Base-by-base conservation (phyloP, 176 grass and related monocot genomes). In the Triticum monococcum region DNA sequence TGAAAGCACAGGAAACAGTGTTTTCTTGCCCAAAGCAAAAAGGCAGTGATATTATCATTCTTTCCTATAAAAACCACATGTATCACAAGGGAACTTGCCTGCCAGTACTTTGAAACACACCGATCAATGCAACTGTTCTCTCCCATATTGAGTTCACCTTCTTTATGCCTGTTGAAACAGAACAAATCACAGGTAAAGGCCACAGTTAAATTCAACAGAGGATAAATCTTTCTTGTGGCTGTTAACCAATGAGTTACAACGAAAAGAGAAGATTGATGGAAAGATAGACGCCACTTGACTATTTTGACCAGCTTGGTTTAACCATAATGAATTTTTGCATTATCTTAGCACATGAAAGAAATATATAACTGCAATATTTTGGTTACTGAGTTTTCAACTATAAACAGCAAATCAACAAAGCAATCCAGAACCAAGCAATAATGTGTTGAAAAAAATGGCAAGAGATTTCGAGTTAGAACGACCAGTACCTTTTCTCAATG, bases 81-180 rank as follows among this genome's bases (percentile, higher is more conserved):
- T 12, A 56, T 10, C 75, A 62, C 36, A 12, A 57, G 32, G 23
- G 56, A 89, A 91, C 83, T 89, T 87, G 77, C 94, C 94, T 99
- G 94, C 94, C 94, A 99, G 84, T 99, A 99, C 84, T 99, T 99
- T 22, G 97, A 88, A 41, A 96, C 94, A 72, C 97, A 99, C 33
- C 97, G 89, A 79, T 99, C 97, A 18, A 99, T 97, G 85, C 97
- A 99, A 93, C 97, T 99, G 64, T 94, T 99, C 90, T 99, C 97
- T 64, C 92, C 97, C 92, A 99, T 94, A 71, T 99, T 97, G 79
- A 99, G 89, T 88, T 99, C 97, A 82, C 90, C 82, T 87, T 99
- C 97, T 88, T 99, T 99, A 59, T 98, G 83, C 90, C 97, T 98
- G 79, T 32, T 65, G 31, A 87, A 89, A 72, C 33, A 72, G 40